Conservation (phyloP, 2,329 filamentous ascomycete genomes). For the Penicillium sp. region DNA sequence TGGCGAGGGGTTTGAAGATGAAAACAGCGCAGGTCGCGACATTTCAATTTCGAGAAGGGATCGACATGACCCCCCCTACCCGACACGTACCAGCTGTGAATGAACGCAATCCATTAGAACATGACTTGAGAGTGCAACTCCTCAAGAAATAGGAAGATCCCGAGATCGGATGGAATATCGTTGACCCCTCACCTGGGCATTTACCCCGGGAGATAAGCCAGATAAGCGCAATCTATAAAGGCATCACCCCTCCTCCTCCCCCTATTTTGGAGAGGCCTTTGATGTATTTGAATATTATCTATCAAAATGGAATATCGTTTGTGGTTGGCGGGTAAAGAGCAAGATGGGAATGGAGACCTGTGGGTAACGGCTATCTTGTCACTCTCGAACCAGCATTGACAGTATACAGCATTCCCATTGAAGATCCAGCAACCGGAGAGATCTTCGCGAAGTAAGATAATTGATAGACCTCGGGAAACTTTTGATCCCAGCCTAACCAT, state of each 20-base stretch:
- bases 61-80: not conserved
- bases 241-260: not conserved
- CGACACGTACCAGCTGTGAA: not conserved
- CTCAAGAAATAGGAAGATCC: not conserved
- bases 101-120: not conserved
- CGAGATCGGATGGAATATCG: not conserved
- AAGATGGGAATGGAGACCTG: constrained; percentile 10
- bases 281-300: not conserved
- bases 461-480: not conserved
- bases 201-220: not conserved
- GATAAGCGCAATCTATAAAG: not conserved
- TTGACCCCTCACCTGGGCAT: not conserved
- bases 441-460: constrained; percentile 16
- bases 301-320: constrained; percentile 9
- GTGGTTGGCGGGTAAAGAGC: constrained; percentile 20
- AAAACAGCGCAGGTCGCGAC: not conserved
- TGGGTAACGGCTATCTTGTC: not conserved
- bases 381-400: not conserved
- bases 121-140: not conserved
- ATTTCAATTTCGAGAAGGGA: not conserved
- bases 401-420: constrained; percentile 14
- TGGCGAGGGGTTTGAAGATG: not conserved
- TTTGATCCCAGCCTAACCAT: not conserved
- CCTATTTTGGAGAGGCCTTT: not conserved
- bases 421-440: constrained; percentile 21